Base-by-base conservation (phyloP, 2,329 filamentous ascomycete genomes). In the Diaporthe sp. region DNA sequence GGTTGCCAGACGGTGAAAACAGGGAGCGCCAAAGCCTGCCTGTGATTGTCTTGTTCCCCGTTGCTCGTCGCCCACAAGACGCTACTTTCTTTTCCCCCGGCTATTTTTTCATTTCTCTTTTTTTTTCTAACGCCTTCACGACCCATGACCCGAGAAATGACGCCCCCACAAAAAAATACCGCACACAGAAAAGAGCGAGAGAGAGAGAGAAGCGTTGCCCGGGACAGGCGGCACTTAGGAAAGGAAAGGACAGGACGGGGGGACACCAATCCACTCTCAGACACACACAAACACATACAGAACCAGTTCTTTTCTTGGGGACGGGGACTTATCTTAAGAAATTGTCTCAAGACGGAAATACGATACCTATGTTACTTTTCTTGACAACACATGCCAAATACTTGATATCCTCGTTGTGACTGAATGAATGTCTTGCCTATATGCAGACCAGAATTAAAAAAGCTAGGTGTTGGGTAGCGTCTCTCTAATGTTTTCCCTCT, bases 291-390 rank as follows among this genome's bases (percentile, higher is more conserved):
- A 42, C 28, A 72, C 57, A 62, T 49, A 46, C 44, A 61, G 49
- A 72, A 67, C 28, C 44, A 37, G 17, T 51, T 37, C 6, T 46
- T 37, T 67, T 67, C 44, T 51, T 51, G 44, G 62, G 44, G 19
- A 37, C 10, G 51, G 46, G 73, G 55, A 72, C n/a, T 71, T 74
- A 55, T 71, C 55, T 65, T 72, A 74, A 74, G 73, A 74, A 67
- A 74, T 74, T 74, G 73, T 74, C 67, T 74, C 73, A 74, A 74
- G 73, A 74, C 73, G 73, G 73, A 65, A 72, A 70, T 62, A 71
- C 44, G 53, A 70, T 61, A 59, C 65, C 65, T 67, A 51, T 51
- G 44, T 51, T 67, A 37, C 3, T 25, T 51, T 37, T 25, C 4
- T 34, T 61, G 34, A 61, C 10, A 42, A 12, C 22, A 9, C 22